Base-by-base conservation (phyloP, 1,284 basidiomycete species). In the Apiotrichum veenhuisii region DNA sequence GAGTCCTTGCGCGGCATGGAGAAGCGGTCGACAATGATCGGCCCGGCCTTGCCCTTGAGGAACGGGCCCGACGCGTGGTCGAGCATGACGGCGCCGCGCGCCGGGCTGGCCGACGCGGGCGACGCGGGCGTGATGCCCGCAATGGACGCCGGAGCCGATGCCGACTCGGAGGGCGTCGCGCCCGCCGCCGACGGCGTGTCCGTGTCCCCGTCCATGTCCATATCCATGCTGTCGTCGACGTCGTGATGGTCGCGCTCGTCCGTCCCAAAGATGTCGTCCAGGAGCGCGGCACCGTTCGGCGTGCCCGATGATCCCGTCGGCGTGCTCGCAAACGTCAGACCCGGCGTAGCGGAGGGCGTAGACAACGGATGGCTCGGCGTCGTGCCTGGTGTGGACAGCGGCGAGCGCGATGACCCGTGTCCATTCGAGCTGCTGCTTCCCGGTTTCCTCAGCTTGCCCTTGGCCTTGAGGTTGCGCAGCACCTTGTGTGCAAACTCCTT, bases 401-500 rank as follows among this genome's bases (percentile, higher is more conserved):
- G 40, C 25, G 20, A n/a, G 23, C 38, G 36, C 8, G 47, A 23
- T 11, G 41, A 22, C 42, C 33, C 46, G 34, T 48, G 22, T 5
- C 36, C 34, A 27, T 45, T 25, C 18, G 25, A n/a, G 18, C 17
- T 27, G 17, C 43, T 27, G 30, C 36, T 34, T 4, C 36, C 45
- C 2, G 46, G 38, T 26, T 46, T 44, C 43, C 50, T 49, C 26
- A 75, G 59, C 53, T 73, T 76, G 46, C 73, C 71, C 61, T 73
- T 73, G n/a, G 68, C 71, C 52, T 75, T 73, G 15, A 76, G 62
- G 46, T 66, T 68, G 50, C 71, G 71, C 23, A 77, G 54, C 20
- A 76, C 58, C 58, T 76, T 75, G 57, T 76, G 70, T 10, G 71
- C 85, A 70, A 87, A 98, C 48, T 95, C 91, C 73, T 94, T 92